Percentiles rank a stretch among this genome's conserved stretches.
These are phyloP conservation scores for Sutorius eximius DNA, from an alignment of 1,284 basidiomycete species.

Conservation along the genomic window DNA sequence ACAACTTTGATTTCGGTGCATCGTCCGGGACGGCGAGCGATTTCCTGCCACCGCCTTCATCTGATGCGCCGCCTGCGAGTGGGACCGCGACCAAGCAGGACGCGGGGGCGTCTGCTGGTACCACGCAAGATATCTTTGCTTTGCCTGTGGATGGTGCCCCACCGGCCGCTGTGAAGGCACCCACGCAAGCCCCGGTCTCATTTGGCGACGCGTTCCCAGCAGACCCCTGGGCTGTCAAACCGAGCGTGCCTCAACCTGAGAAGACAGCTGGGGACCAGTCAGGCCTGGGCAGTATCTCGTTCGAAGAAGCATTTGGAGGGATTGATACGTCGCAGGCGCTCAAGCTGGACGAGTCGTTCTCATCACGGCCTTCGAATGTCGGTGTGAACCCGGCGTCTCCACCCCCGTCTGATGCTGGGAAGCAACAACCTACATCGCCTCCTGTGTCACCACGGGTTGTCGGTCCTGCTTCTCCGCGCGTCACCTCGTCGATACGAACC, in stretches of 20 bases:
- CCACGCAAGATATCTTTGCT: slow-evolving; percentile 17
- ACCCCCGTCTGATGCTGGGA: slow-evolving; percentile 24
- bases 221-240: slow-evolving; percentile 10
- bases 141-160: slow-evolving; percentile 12
- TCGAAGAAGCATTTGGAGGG: slow-evolving; percentile 62
- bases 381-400: slow-evolving; percentile 32
- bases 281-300: slow-evolving; percentile 40
- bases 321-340: slow-evolving; percentile 45
- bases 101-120: slow-evolving; percentile 19
- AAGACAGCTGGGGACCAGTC: slow-evolving; percentile 17
- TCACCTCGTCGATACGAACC: slow-evolving; percentile 33
- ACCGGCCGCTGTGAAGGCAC: slow-evolving; percentile 4
- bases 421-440: slow-evolving; percentile 33
- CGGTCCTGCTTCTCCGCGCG: slow-evolving; percentile 37
- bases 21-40: slow-evolving; percentile 40
- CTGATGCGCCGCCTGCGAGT: slow-evolving; percentile 15
- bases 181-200: slow-evolving; percentile 35
- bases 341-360: slow-evolving; percentile 40
- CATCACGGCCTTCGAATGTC: slow-evolving; percentile 27
- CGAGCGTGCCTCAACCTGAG: slow-evolving; percentile 19
- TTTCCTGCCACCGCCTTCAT: slow-evolving; percentile 26
- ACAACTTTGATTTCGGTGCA: slow-evolving; percentile 80
- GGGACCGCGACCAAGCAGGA: slow-evolving; percentile 18
- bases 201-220: slow-evolving; percentile 56
- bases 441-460: slow-evolving; percentile 32